Percentiles rank a stretch among this genome's conserved stretches.
These are phyloP conservation scores for Arctium lappa DNA, from an alignment of 129 eudicot species.

Conservation along the genomic window DNA sequence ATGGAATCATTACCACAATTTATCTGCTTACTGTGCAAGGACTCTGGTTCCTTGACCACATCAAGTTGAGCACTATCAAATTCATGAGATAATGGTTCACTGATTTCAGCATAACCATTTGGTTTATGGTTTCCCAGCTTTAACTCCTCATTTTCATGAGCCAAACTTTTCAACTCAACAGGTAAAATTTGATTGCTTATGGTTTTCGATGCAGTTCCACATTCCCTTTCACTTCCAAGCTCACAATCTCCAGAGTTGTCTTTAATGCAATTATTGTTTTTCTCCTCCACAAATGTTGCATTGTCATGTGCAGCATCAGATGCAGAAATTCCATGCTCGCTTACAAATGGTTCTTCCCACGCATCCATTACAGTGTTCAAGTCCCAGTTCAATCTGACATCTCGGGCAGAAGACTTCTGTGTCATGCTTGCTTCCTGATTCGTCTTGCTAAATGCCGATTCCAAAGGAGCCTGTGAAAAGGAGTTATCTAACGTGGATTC, in stretches of 20 bases:
- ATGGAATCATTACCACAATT: constrained; percentile 7
- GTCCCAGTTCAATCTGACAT: constrained; percentile 39
- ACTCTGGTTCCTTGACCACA: constrained; percentile 10
- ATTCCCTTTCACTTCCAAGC: background rate
- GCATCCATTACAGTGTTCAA: constrained; percentile 36
- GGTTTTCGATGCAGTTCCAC: background rate
- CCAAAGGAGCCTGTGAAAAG: background rate
- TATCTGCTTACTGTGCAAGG: background rate
- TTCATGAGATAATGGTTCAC: constrained; percentile 17
- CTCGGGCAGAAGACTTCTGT: constrained; percentile 19
- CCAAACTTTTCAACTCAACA: constrained; percentile 18
- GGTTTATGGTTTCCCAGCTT: constrained; percentile 2
- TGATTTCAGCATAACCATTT: background rate
- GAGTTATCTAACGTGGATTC: constrained; percentile 8
- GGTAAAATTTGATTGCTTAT: background rate
- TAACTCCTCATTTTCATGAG: constrained; percentile 16
- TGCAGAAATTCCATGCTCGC: constrained; percentile 16
- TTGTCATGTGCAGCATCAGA: constrained; percentile 11
- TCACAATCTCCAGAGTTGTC: constrained; percentile 12
- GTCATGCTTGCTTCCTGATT: constrained; percentile 8
- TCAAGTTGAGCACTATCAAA: constrained; percentile 12
- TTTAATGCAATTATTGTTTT: background rate
- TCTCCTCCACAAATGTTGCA: constrained; percentile 5
- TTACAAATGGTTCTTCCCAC: constrained; percentile 35
- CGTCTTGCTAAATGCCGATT: background rate